Percentiles rank a stretch among this genome's conserved stretches.
Evolutionary conservation across 2,329 filamentous ascomycete species (phyloP).

Genomic region (Aspergillus pseudoterreus): DNA sequence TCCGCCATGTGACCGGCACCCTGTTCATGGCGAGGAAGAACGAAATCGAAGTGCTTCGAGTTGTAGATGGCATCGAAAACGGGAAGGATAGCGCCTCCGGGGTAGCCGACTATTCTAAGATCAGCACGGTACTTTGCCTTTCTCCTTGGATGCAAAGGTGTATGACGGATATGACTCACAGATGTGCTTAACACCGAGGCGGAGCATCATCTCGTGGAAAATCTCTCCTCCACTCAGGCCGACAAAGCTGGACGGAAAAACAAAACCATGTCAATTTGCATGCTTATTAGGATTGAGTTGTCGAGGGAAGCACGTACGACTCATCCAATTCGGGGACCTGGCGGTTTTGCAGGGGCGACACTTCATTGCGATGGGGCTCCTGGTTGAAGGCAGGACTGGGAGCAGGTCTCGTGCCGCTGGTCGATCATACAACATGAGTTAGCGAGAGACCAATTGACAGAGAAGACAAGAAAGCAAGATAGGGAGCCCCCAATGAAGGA

Average conservation of each 20-base stretch:
- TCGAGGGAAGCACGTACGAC: slow-evolving; percentile 57
- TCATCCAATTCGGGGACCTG: slow-evolving; percentile 68
- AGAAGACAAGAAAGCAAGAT: not conserved
- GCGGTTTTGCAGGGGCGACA: slow-evolving; percentile 64
- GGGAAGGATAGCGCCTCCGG: slow-evolving; percentile 91
- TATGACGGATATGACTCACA: slow-evolving; percentile 59
- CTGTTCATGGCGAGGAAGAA: slow-evolving; percentile 94
- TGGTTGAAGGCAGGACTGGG: slow-evolving; percentile 61
- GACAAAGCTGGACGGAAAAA: slow-evolving; percentile 62
- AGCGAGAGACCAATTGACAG: not conserved
- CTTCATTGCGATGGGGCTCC: slow-evolving; percentile 55
- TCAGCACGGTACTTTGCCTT: not conserved
- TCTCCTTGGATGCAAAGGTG: not conserved
- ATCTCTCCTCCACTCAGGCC: slow-evolving; percentile 95
- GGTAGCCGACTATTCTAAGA: slow-evolving; percentile 68
- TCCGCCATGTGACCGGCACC: slow-evolving; percentile 98
- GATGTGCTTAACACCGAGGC: slow-evolving; percentile 86
- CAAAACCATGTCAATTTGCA: not conserved
- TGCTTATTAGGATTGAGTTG: too few species aligned
- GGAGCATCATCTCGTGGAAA: slow-evolving; percentile 98
- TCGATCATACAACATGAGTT: not conserved
- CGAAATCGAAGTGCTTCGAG: slow-evolving; percentile 92
- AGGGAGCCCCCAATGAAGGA: not conserved
- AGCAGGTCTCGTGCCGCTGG: slow-evolving; percentile 54
- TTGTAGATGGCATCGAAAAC: slow-evolving; percentile 99